Conservation (phyloP, 2,329 filamentous ascomycete species). For the Neurospora sp. region DNA sequence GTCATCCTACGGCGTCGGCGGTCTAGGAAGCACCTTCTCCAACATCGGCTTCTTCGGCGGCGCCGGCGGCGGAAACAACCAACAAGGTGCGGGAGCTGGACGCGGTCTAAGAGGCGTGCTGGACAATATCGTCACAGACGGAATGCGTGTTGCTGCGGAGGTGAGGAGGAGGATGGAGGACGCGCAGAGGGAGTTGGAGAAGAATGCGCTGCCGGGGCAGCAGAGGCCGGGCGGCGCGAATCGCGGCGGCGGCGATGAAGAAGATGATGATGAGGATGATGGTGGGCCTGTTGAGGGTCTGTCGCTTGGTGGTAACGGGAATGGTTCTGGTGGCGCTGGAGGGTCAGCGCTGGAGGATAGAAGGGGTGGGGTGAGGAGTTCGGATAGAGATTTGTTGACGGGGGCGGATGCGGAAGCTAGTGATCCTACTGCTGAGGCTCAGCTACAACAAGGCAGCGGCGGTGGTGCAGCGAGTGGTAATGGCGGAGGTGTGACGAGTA, state of each 20-base stretch:
- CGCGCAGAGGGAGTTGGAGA: slow-evolving; percentile 83
- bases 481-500: slow-evolving; percentile 13
- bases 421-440: slow-evolving; percentile 10
- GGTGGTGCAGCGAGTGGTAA: slow-evolving; percentile 14
- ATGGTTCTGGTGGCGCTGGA: slow-evolving; percentile 1
- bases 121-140: slow-evolving; percentile 95
- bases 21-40: slow-evolving; percentile 65
- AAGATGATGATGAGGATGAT: slow-evolving; percentile 60
- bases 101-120: slow-evolving; percentile 84
- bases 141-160: slow-evolving; percentile 90
- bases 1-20: slow-evolving; percentile 38
- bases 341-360: slow-evolving; percentile 35
- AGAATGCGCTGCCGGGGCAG: slow-evolving; percentile 59
- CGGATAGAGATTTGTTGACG: slow-evolving; percentile 62
- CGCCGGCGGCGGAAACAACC: slow-evolving; percentile 34
- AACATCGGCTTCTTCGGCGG: slow-evolving; percentile 50
- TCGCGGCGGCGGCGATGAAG: slow-evolving; percentile 53
- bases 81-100: slow-evolving; percentile 20
- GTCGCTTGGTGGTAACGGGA: slow-evolving; percentile 17
- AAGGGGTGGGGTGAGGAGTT: slow-evolving; percentile 51
- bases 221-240: slow-evolving; percentile 15
- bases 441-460: slow-evolving; percentile 1
- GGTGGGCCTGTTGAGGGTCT: slow-evolving; percentile 14
- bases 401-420: slow-evolving; percentile 62
- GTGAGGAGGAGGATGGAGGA: slow-evolving; percentile 91